Evolutionary conservation across 768 basidiomycete genomes (phyloP), one percentile per base, ranked within the genome.

Genomic region (Scleroderma citrinum): DNA sequence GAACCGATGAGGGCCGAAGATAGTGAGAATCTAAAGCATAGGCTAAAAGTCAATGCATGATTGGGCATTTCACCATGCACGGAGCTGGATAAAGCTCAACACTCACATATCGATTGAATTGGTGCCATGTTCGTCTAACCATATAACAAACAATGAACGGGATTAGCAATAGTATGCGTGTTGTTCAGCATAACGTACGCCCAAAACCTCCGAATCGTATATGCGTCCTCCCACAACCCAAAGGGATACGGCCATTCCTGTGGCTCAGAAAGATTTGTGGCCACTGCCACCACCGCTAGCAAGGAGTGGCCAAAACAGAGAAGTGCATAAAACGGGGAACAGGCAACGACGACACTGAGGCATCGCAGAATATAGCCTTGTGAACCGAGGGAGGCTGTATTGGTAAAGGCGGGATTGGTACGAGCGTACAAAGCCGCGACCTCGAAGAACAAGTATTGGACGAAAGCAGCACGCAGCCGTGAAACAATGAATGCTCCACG

Each of bases 371-470:
- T 10, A 34, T 44, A 49, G 10, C 16, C n/a, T 30, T 45, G 51
- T 17, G 30, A 31, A 23, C 12, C 21, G 19, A 49, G 29, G 4
- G 42, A 31, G 5, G 35, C 42, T 10, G 31, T 32, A 20, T 47
- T 38, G 14, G 17, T 20, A 16, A 35, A 52, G 2, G 24, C 36
- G 12, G 51, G 51, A 30, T 48, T 48, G 17, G 31, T 48, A 13
- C 43, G 31, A 31, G 36, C 23, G 32, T 52, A 52, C 24, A 38
- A 13, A 5, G 21, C 20, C 7, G 23, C 36, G 12, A 23, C 31
- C 23, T 52, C 47, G 32, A 52, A 39, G 4, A 43, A 4, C 5
- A 41, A 29, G 16, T 12, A 17, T 7, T 49, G 20, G 14, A 6
- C 26, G n/a, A 40, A 35, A 6, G 21, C 21, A 19, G 34, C 42